These are phyloP conservation scores for Xylariaceae sp. DNA, from an alignment of 2,329 filamentous ascomycete genomes.

Conservation along the genomic window DNA sequence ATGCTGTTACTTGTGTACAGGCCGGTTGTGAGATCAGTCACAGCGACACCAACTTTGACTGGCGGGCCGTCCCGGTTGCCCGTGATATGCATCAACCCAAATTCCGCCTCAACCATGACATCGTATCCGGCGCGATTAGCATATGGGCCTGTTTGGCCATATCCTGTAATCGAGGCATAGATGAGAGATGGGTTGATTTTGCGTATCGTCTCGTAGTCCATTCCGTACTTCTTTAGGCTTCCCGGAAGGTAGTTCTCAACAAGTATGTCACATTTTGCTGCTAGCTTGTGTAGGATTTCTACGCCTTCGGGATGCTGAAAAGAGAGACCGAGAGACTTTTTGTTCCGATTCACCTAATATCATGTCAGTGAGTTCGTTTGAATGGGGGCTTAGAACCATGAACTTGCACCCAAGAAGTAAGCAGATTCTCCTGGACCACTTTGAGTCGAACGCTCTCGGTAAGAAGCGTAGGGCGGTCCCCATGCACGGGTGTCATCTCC, in stretches of 20 bases:
- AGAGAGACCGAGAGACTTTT: slow-evolving; percentile 87
- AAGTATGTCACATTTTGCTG: slow-evolving; percentile 81
- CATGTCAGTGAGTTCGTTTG: slow-evolving; percentile 3
- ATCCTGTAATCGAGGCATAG: slow-evolving; percentile 95
- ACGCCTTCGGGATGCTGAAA: slow-evolving; percentile 85
- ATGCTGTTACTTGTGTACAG: slow-evolving; percentile 94
- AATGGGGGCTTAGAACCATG: not conserved
- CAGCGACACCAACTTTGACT: slow-evolving; percentile 95
- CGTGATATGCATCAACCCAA: slow-evolving; percentile 98
- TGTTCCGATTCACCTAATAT: slow-evolving; percentile 86
- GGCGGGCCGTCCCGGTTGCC: slow-evolving; percentile 83
- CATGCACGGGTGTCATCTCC: slow-evolving; percentile 95
- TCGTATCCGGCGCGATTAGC: slow-evolving; percentile 88
- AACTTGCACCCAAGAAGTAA: slow-evolving; percentile 81
- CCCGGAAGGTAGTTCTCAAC: slow-evolving; percentile 97
- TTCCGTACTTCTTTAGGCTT: slow-evolving; percentile 80
- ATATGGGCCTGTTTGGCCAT: slow-evolving; percentile 93
- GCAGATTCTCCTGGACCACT: slow-evolving; percentile 85
- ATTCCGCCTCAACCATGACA: slow-evolving; percentile 98
- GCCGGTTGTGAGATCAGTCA: slow-evolving; percentile 93
- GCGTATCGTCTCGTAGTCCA: slow-evolving; percentile 81
- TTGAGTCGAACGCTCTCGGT: slow-evolving; percentile 57
- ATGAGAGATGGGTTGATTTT: slow-evolving; percentile 83
- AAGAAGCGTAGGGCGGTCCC: slow-evolving; percentile 90
- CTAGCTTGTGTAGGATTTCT: slow-evolving; percentile 81